Conservation (phyloP, 352 stramenopile genomes). For the Globisporangium nunn region DNA sequence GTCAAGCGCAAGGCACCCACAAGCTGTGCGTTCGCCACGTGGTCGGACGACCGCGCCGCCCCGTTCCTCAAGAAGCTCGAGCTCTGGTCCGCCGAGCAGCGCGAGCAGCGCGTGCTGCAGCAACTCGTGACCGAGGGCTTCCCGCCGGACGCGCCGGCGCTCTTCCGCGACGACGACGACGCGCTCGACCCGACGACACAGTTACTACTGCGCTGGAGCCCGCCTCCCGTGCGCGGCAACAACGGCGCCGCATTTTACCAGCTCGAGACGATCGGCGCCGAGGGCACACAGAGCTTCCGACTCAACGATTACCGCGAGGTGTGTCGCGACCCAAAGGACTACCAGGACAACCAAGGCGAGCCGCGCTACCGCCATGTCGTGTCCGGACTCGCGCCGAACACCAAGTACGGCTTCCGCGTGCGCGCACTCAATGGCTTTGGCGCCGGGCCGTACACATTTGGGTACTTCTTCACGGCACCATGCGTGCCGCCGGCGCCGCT, state of each 20-base stretch:
- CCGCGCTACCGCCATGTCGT: slow-evolving; percentile 73
- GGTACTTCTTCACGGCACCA: slow-evolving; percentile 81
- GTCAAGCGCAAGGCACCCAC: slow-evolving; percentile 46
- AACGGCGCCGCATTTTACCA: slow-evolving; percentile 81
- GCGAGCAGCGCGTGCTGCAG: slow-evolving; percentile 63
- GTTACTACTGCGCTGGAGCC: slow-evolving; percentile 58
- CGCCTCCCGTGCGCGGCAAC: slow-evolving; percentile 43
- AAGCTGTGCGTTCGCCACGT: slow-evolving; percentile 52
- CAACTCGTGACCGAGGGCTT: slow-evolving; percentile 57
- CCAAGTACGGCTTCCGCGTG: slow-evolving; percentile 86
- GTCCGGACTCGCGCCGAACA: slow-evolving; percentile 67
- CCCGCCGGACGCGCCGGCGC: slow-evolving; percentile 43
- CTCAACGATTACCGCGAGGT: slow-evolving; percentile 77
- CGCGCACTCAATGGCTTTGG: slow-evolving; percentile 89
- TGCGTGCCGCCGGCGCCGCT: slow-evolving; percentile 58
- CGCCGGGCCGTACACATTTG: slow-evolving; percentile 77
- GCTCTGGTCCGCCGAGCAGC: slow-evolving; percentile 59
- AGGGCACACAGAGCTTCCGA: slow-evolving; percentile 58
- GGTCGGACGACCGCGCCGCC: slow-evolving; percentile 43
- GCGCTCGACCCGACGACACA: slow-evolving; percentile 62
- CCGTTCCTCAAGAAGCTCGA: slow-evolving; percentile 66
- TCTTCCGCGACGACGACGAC: slow-evolving; percentile 50
- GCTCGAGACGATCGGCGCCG: slow-evolving; percentile 69
- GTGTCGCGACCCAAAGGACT: slow-evolving; percentile 84
- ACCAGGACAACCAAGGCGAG: slow-evolving; percentile 68